Percentiles rank a stretch among this genome's conserved stretches.
Conservation (phyloP, 805 yeast genomes). For the Candida ovalis region DNA sequence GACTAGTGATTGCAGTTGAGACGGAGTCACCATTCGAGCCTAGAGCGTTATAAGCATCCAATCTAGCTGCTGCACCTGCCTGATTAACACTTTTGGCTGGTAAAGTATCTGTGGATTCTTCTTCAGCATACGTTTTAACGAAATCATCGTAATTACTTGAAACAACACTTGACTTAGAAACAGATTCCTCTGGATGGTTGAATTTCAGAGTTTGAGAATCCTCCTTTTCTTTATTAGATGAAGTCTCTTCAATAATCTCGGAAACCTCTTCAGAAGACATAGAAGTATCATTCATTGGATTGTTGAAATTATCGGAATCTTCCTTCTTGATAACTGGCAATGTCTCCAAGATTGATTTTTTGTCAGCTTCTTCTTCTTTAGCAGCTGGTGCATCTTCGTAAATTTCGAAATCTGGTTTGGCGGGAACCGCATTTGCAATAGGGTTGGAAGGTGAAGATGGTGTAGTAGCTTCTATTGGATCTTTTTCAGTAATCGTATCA, state of each 20-base stretch:
- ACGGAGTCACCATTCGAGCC: conserved; percentile 7
- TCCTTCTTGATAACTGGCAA: neutral
- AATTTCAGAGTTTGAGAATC: neutral
- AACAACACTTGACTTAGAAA: conserved; percentile 8
- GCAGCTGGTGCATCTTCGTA: neutral
- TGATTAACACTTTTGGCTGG: neutral
- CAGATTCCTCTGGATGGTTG: neutral
- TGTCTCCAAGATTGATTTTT: neutral
- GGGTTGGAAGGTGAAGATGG: neutral
- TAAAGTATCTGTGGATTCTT: conserved; percentile 4
- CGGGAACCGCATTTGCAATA: neutral
- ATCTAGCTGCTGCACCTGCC: neutral
- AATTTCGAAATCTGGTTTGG: neutral
- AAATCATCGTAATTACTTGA: conserved; percentile 13
- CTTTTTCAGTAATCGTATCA: neutral
- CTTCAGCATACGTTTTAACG: conserved; percentile 10
- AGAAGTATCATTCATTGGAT: neutral
- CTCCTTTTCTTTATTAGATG: too few relatives aligned
- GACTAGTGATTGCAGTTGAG: conserved; percentile 9
- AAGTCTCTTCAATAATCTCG: neutral
- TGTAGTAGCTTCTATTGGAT: neutral
- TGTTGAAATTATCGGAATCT: neutral
- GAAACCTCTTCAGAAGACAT: neutral
- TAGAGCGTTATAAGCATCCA: neutral
- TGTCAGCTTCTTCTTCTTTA: neutral